Base-by-base conservation (phyloP, 2,329 filamentous ascomycete species). In the Xylaria digitata region DNA sequence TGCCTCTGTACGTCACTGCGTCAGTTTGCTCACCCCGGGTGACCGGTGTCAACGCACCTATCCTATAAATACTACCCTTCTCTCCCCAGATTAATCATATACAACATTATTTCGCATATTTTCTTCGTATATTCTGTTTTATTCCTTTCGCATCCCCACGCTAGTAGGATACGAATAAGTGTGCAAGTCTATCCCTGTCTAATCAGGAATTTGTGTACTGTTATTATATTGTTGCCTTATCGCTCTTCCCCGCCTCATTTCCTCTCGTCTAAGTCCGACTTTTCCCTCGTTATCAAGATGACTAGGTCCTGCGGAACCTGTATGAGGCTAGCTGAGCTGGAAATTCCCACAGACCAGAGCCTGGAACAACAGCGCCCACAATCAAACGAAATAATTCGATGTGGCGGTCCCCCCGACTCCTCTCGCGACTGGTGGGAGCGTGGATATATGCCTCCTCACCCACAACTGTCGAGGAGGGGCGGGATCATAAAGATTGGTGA, bases 401-500 rank as follows among this genome's bases (percentile, higher is more conserved):
- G 26, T 26, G 26, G 26, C 26, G 26, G 26, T 5, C 26, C 3
- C 5, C 26, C 3, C 5, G 5, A 26, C 5, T 26, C 26, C 26
- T 5, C 5, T 26, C n/a, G n/a, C n/a, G 5, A 26, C 26, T 26
- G 26, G 26, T 26, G 8, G 34, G 8, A 13, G 11, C 6, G 8
- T 37, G 34, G 8, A 11, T 37, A 13, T 37, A 11, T 13, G 34
- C 8, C 6, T 37, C 11, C 34, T 37, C 2, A 4, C 13, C 13
- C 11, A 6, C 32, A 6, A 40, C 30, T 3, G 5, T 1, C 6
- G 3, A 1, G 7, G 17, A 46, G 6, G 21, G 6, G 23, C n/a
- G 26, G 8, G 1, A 63, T 63, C 26, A 30, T 63, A 17, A 17
- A 66, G n/a, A 6, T 58, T n/a, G 66, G 66, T 26, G 46, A 68